Base-by-base conservation (phyloP, 2,329 filamentous ascomycete species). In the Chalaropsis thielavioides region DNA sequence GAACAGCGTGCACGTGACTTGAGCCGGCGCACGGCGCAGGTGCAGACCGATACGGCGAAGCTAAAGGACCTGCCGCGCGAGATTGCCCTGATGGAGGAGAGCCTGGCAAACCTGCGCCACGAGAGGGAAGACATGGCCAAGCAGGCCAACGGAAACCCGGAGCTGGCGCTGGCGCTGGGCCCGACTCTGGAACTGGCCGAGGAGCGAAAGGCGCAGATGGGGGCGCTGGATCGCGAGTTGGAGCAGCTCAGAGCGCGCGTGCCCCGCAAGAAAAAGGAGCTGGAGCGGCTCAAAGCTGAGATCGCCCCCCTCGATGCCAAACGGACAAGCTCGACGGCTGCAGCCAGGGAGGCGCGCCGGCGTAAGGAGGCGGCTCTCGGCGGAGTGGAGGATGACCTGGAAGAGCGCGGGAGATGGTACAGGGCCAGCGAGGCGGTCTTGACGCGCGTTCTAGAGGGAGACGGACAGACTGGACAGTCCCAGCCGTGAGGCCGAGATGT, bases 331-430 rank as follows among this genome's bases (percentile, higher is more conserved):
- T 86, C 83, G 68, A 81, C 81, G 40, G 78, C 82, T 27, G 85
- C 87, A 17, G 88, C 88, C n/a, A 82, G 79, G 69, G 88, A 92
- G 70, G 88, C 88, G 13, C 81, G 80, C 73, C 78, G 83, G 71
- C 80, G 86, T 70, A 87, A 85, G 72, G 87, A 90, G 70, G 80
- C 80, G 11, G 80, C 84, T 8, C 75, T 85, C 7, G 83, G 83
- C 4, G 60, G 65, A 11, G 82, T 84, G 51, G 83, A 83, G 17
- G 88, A 90, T 70, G 87, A 92, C 70, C 73, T 91, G 40, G 89
- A 92, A 72, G 86, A 89, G 73, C 81, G 84, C 69, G 89, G 86
- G 5, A 78, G 88, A 69, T 92, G 89, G 89, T 84, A 85, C 75
- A 81, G 83, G 69, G 85, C 85, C 19, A 84, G 83, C n/a, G 87